Evolutionary conservation across 148 eudicot species (phyloP), one percentile per base, ranked within the genome.

Genomic region (Nepenthes mirabilis): DNA sequence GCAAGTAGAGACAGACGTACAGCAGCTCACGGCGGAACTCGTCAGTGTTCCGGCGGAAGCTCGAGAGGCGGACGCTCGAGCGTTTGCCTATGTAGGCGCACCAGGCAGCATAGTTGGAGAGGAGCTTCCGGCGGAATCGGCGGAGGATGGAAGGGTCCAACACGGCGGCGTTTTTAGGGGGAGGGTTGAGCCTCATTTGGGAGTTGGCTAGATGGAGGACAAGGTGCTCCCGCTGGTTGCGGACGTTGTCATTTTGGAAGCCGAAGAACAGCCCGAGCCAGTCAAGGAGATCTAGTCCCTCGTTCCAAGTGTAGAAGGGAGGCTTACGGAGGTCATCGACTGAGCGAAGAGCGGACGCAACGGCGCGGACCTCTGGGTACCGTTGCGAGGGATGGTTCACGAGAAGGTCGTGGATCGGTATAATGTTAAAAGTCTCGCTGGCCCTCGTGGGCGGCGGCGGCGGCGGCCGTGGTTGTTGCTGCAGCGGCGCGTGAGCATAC

Each of bases 281-380:
- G 69, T 91, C 96, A 33, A 91, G 60, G 45, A 91, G 86, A 86
- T 91, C 98, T 53, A 66, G 57, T 43, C 53, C 37, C 11, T 74
- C 78, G 33, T 53, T 67, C 90, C 88, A 82, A 34, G 63, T 43
- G 23, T 47, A 48, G 43, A 80, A 83, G 0, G 94, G 94, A 13
- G 98, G 98, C 13, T 66, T 72, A 2, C 80, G 88, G 75, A 91
- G 90, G 58, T 79, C 88, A 12, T 78, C 82, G 52, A 74, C 77
- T 57, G 69, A 64, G 65, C 83, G 90, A 47, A 91, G 62, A 33
- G 91, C 78, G 11, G 80, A 71, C 0, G 94, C 62, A 35, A 84
- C 96, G 67, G 96, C 98, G 56, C 98, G 90, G 52, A 91, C 80
- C 58, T 91, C 98, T 0, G 88, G 88, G 65, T 70, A 78, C 34